A percentile compares a stretch with the other conserved stretches of the same genome.
Conservation (phyloP, 1,284 basidiomycete genomes). For the Takashimella koratensis region DNA sequence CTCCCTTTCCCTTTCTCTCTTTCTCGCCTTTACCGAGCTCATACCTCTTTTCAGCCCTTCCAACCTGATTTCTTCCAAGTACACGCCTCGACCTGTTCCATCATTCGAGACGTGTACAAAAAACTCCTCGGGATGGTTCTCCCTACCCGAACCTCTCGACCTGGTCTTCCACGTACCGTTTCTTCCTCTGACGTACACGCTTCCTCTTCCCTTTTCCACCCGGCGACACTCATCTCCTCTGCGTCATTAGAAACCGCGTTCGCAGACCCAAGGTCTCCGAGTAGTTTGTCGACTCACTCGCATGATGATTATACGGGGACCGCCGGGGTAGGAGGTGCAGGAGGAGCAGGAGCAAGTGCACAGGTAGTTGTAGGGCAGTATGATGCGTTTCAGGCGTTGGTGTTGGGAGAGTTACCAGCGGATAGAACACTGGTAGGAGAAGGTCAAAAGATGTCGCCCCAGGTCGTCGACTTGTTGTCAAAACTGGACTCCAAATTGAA, state of each 20-base stretch:
- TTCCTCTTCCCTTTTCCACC: constrained; percentile 28
- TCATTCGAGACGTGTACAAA: constrained; percentile 52
- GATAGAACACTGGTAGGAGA: constrained; percentile 39
- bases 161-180: constrained; percentile 6
- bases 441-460: constrained; percentile 43
- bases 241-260: constrained; percentile 20
- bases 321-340: neutral
- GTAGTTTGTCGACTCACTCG: neutral
- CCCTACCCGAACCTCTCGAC: constrained; percentile 10
- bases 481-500: constrained; percentile 51
- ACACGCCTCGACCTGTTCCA: constrained; percentile 51
- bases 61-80: constrained; percentile 53
- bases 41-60: constrained; percentile 49
- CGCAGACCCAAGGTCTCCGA: constrained; percentile 11
- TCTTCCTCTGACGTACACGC: constrained; percentile 5
- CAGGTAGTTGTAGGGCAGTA: constrained; percentile 10
- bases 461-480: constrained; percentile 45
- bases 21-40: constrained; percentile 22
- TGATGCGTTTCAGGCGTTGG: constrained; percentile 34
- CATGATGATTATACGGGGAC: neutral
- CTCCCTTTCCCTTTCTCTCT: neutral
- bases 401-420: constrained; percentile 35
- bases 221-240: constrained; percentile 35
- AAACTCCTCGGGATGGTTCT: constrained; percentile 44
- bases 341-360: constrained; percentile 1